Conservation (phyloP, 306 rosid genomes). For the Trifolium repens region DNA sequence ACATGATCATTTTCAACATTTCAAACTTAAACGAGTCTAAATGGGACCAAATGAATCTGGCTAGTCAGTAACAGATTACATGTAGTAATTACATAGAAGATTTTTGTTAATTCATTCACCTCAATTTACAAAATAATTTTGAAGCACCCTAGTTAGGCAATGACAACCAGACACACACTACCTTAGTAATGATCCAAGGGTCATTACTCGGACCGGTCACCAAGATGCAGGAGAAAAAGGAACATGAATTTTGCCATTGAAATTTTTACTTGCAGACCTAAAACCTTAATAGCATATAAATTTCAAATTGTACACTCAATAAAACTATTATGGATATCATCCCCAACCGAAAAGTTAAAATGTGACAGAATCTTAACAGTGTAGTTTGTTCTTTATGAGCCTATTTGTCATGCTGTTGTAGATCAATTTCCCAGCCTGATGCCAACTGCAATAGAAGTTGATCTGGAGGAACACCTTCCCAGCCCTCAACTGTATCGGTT, state of each 20-base stretch:
- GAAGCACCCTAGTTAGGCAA: constrained; percentile 13
- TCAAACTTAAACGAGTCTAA: not conserved
- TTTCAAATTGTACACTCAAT: constrained; percentile 11
- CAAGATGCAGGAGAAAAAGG: constrained; percentile 18
- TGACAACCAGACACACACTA: constrained; percentile 33
- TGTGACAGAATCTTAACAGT: constrained; percentile 11
- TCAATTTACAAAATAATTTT: constrained; percentile 37
- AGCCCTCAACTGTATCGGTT: constrained; percentile 75
- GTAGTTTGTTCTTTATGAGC: constrained; percentile 14
- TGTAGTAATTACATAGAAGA: constrained; percentile 41
- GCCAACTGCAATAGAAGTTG: constrained; percentile 89
- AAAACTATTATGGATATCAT: constrained; percentile 10
- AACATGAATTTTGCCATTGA: constrained; percentile 21
- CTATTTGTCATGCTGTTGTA: constrained; percentile 71
- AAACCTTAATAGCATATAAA: constrained; percentile 27
- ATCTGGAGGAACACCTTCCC: constrained; percentile 88
- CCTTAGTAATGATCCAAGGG: constrained; percentile 5
- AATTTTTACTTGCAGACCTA: constrained; percentile 12
- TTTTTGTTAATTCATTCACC: constrained; percentile 25
- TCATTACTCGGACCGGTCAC: constrained; percentile 32
- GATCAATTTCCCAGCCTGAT: constrained; percentile 84
- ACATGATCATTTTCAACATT: not conserved
- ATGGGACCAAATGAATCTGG: not conserved
- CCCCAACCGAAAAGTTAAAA: constrained; percentile 32
- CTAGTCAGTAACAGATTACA: constrained; percentile 4